Evolutionary conservation across 2,329 filamentous ascomycete genomes (phyloP), one percentile per base, ranked within the genome.

Genomic region (Dothistroma septosporum): DNA sequence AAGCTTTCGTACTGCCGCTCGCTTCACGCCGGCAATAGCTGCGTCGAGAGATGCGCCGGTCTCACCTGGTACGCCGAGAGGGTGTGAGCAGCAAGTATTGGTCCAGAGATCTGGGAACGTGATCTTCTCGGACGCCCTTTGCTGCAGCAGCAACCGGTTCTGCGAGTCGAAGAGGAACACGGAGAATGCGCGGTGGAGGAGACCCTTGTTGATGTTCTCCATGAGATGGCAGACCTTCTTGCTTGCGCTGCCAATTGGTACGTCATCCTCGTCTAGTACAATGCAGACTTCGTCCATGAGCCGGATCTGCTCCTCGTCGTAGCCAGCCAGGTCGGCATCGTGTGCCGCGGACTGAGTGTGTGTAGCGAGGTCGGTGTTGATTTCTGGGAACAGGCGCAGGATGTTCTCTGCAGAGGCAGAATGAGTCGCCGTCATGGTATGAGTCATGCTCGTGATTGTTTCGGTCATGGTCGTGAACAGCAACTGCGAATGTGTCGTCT

Each of bases 91-190:
- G 84, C 94, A 99, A 33, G 94, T 99, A 79, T 99, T 99, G 66
- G 94, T 99, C 94, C 94, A 99, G 88, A 97, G 92, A 75, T 96
- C 91, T n/a, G 94, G 93, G 79, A 99, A 99, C 7, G 94, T 99
- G 74, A 99, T 99, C 82, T 99, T 99, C 80, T 97, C 93, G 46
- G 87, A 81, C 31, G 94, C 94, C 68, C 94, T 90, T 81, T 97
- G 94, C 79, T 99, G 94, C 55, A 99, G 86, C 49, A 99, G 88
- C 62, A 97, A 82, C 70, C 92, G 89, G 77, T 97, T 95, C 75
- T 94, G 84, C 64, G 90, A 88, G 79, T 97, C 91, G 82, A 99
- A 99, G 68, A 99, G 87, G 81, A 99, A 99, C 69, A 95, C 91
- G 61, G 93, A 97, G 78, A 99, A 99, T 65, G 94, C 94, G 62